These are phyloP conservation scores for Candida tallmaniae DNA, from an alignment of 805 yeast species.

Conservation along the genomic window DNA sequence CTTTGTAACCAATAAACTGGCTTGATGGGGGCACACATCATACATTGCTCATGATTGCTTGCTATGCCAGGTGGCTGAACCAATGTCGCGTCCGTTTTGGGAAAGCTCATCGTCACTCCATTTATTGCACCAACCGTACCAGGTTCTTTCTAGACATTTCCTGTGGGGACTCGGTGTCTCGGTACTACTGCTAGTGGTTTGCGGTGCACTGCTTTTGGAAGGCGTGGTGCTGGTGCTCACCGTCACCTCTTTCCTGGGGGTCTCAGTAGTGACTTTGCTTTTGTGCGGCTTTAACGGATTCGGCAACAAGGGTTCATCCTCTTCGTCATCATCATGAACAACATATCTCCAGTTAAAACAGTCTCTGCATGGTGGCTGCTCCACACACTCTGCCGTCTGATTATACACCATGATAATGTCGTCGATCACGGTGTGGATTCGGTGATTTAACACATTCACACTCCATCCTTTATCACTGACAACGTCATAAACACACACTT, in stretches of 20 bases:
- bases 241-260: background rate
- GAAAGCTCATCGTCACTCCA: constrained; percentile 42
- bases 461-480: constrained; percentile 90
- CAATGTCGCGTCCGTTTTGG: too few species aligned
- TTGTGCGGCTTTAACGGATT: constrained; percentile 30
- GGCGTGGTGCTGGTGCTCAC: constrained; percentile 12
- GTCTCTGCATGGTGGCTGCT: constrained; percentile 81
- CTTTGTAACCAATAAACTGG: too few species aligned
- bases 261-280: constrained; percentile 5
- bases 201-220: constrained; percentile 2
- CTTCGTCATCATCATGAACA: constrained; percentile 40
- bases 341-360: constrained; percentile 87
- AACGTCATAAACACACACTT: constrained; percentile 81
- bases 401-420: constrained; percentile 70
- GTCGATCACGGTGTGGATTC: constrained; percentile 87
- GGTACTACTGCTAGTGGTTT: constrained; percentile 1
- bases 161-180: constrained; percentile 26
- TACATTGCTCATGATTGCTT: too few species aligned
- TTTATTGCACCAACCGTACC: constrained; percentile 64
- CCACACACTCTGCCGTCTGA: constrained; percentile 66
- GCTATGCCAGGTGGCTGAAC: too few species aligned
- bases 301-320: constrained; percentile 34
- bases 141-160: constrained; percentile 49
- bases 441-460: constrained; percentile 80
- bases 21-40: too few species aligned